A percentile compares a stretch with the other conserved stretches of the same genome.
These are phyloP conservation scores for Talaromyces albobiverticillius DNA, from an alignment of 2,329 filamentous ascomycete species.

Conservation along the genomic window DNA sequence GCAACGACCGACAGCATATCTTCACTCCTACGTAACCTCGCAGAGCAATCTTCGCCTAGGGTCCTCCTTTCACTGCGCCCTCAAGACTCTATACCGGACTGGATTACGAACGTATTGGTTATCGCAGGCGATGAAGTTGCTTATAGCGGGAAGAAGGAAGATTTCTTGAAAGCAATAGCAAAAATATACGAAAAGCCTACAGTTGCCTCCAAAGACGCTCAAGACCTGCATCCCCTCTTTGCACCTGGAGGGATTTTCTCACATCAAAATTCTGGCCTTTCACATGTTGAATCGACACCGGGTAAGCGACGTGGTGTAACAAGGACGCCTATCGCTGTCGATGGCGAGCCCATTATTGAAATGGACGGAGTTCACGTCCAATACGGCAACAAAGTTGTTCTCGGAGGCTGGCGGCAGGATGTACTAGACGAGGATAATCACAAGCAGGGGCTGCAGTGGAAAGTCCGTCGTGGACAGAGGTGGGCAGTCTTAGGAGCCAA, in stretches of 20 bases:
- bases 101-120: slow-evolving; percentile 82
- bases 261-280: background rate
- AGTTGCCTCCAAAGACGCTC: background rate
- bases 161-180: slow-evolving; percentile 55
- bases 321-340: slow-evolving; percentile 16
- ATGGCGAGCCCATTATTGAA: slow-evolving; percentile 73
- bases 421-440: slow-evolving; percentile 42
- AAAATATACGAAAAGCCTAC: slow-evolving; percentile 13
- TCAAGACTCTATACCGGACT: slow-evolving; percentile 82
- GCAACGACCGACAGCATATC: slow-evolving; percentile 72
- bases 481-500: slow-evolving; percentile 95
- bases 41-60: slow-evolving; percentile 64
- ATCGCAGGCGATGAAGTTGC: slow-evolving; percentile 36
- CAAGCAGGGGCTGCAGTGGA: slow-evolving; percentile 73
- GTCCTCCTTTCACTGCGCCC: slow-evolving; percentile 75
- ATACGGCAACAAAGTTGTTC: slow-evolving; percentile 72
- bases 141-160: slow-evolving; percentile 62
- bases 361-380: slow-evolving; percentile 81
- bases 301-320: too few relatives aligned
- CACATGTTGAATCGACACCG: too few relatives aligned
- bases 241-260: slow-evolving; percentile 1
- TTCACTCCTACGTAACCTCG: slow-evolving; percentile 65
- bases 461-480: slow-evolving; percentile 74
- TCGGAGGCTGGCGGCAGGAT: slow-evolving; percentile 75
- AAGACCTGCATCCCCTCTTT: slow-evolving; percentile 1